Evolutionary conservation across 176 grass and related monocot species (phyloP).

Genomic region (Juncus inflexus): DNA sequence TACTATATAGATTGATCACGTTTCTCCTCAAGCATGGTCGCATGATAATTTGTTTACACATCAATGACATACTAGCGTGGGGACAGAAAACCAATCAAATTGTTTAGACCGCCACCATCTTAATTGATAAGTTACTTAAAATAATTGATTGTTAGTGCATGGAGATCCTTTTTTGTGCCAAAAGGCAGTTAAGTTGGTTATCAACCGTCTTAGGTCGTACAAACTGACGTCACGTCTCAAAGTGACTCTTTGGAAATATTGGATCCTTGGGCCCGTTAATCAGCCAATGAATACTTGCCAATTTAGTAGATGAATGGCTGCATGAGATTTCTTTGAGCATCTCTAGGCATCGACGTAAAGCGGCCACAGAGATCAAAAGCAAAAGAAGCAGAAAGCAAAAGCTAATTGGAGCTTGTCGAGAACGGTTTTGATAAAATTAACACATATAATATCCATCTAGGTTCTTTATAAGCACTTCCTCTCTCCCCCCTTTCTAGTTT

Average conservation of each 20-base stretch:
- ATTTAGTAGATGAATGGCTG: background rate
- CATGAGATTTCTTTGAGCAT: conserved; percentile 25
- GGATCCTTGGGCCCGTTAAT: background rate
- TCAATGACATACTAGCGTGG: too few species aligned
- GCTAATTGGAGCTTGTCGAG: conserved; percentile 26
- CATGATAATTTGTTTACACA: too few species aligned
- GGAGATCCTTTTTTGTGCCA: background rate
- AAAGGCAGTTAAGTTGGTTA: too few species aligned
- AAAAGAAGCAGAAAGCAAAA: conserved; percentile 28
- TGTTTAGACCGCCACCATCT: too few species aligned
- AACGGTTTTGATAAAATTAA: conserved; percentile 30
- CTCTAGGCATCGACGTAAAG: conserved; percentile 33
- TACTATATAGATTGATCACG: too few species aligned
- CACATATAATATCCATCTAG: conserved; percentile 18
- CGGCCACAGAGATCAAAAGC: background rate
- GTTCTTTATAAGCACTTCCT: conserved; percentile 27
- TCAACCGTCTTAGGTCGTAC: background rate
- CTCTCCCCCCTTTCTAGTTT: conserved; percentile 21
- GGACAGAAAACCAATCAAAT: too few species aligned
- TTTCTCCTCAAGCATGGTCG: too few species aligned
- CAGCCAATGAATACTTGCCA: conserved; percentile 5
- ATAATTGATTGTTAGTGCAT: background rate
- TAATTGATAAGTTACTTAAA: too few species aligned
- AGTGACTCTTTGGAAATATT: background rate
- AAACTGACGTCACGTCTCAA: conserved; percentile 6